These are phyloP conservation scores for Orbilia oligospora DNA, from an alignment of 2,329 filamentous ascomycete species.

Conservation along the genomic window DNA sequence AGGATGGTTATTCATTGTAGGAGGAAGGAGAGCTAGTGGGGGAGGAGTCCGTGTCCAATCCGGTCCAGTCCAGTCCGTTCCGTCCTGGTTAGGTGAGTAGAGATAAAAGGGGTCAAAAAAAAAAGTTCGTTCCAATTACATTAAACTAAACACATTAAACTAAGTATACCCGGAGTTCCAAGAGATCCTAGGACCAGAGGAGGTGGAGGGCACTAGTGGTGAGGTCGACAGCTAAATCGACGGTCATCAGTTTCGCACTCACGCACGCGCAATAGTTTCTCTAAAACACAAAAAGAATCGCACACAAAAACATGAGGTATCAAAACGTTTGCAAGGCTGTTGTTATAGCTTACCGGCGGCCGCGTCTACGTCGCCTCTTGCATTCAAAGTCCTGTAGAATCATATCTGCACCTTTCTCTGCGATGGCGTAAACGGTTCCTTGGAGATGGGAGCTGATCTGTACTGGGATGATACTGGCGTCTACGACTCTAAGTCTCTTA, in stretches of 20 bases:
- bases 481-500: constrained; percentile 68
- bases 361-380: constrained; percentile 30
- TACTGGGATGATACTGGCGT: constrained; percentile 38
- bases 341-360: constrained; percentile 1
- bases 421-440: constrained; percentile 57
- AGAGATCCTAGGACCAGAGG: constrained; percentile 3
- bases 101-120: neutral
- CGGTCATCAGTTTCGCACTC: constrained; percentile 17
- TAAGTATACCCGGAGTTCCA: neutral
- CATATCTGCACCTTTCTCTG: constrained; percentile 47
- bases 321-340: neutral
- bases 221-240: constrained; percentile 11
- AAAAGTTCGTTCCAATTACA: constrained; percentile 14
- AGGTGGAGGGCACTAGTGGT: neutral
- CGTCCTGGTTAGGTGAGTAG: constrained; percentile 2
- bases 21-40: neutral
- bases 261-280: neutral
- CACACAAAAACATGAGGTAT: neutral
- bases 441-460: constrained; percentile 64
- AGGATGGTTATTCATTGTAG: neutral
- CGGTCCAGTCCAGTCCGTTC: neutral
- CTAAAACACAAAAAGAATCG: neutral
- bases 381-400: constrained; percentile 60
- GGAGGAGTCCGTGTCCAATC: neutral
- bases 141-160: constrained; percentile 16